Conservation (phyloP, 306 rosid species). For the Arachis hypogaea region DNA sequence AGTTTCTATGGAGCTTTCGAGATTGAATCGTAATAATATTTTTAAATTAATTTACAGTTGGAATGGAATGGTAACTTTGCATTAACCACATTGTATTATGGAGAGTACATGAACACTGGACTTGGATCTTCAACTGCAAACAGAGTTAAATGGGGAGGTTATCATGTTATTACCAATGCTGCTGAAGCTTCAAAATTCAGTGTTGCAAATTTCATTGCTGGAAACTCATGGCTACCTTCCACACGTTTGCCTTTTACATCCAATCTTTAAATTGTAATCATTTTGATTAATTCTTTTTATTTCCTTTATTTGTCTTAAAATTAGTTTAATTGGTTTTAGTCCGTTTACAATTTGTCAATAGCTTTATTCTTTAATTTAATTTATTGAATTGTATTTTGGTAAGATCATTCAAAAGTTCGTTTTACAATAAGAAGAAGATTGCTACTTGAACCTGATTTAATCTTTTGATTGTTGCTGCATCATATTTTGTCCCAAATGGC, state of each 20-base stretch:
- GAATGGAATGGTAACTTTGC: slow-evolving; percentile 75
- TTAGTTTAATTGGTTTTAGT: too few relatives aligned
- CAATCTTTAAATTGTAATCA: background rate
- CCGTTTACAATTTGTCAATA: too few relatives aligned
- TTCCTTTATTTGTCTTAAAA: background rate
- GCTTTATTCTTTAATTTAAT: too few relatives aligned
- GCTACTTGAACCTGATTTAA: too few relatives aligned
- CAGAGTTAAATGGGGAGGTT: slow-evolving; percentile 3
- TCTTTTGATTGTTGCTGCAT: too few relatives aligned
- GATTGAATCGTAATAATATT: too few relatives aligned
- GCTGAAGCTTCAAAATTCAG: slow-evolving; percentile 13
- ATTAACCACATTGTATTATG: slow-evolving; percentile 46
- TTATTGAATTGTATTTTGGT: too few relatives aligned
- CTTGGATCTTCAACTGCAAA: background rate
- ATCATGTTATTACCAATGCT: slow-evolving; percentile 9
- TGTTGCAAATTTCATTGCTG: slow-evolving; percentile 2
- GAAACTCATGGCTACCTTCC: slow-evolving; percentile 6
- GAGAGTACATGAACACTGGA: slow-evolving; percentile 52
- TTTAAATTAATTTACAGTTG: too few relatives aligned
- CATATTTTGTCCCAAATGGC: too few relatives aligned
- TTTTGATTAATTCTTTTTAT: background rate
- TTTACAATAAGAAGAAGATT: too few relatives aligned
- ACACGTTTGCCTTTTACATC: slow-evolving; percentile 16
- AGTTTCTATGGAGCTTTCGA: too few relatives aligned
- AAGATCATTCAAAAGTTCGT: too few relatives aligned